A percentile compares a stretch with the other conserved stretches of the same genome.
Conservation (phyloP, 1,284 basidiomycete genomes). For the Fomitopsis betulina region DNA sequence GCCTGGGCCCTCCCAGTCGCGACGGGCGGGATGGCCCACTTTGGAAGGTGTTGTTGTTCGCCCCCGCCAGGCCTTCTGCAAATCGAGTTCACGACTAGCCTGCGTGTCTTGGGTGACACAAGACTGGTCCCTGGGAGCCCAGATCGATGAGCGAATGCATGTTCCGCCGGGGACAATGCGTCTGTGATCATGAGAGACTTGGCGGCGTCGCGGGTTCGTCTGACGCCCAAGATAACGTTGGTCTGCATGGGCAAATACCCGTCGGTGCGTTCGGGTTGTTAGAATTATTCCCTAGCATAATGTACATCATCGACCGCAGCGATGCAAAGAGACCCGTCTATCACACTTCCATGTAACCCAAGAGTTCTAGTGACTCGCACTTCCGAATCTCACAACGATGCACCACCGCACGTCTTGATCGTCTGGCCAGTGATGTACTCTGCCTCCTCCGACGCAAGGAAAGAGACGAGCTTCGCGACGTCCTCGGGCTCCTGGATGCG, state of each 20-base stretch:
- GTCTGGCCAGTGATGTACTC: conserved; percentile 38
- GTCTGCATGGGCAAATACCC: no score
- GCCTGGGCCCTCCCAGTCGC: neutral
- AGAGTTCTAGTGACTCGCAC: neutral
- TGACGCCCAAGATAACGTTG: neutral
- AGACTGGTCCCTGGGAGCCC: neutral
- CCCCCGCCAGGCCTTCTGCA: neutral
- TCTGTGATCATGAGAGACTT: neutral
- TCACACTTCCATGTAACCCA: neutral
- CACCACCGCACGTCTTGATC: conserved; percentile 31
- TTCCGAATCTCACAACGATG: conserved; percentile 19
- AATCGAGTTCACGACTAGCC: no score
- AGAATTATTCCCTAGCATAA: neutral
- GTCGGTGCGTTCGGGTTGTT: no score
- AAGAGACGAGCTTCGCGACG: conserved; percentile 40
- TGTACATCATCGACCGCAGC: neutral
- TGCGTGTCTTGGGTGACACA: neutral
- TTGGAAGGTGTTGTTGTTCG: neutral
- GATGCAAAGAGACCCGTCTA: neutral
- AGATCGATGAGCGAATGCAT: neutral
- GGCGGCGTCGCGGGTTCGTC: neutral
- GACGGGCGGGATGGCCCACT: neutral
- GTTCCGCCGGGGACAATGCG: neutral
- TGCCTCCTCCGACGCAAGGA: conserved; percentile 35
- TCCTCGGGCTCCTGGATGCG: conserved; percentile 34